These are phyloP conservation scores for Sarocladium strictum DNA, from an alignment of 2,329 filamentous ascomycete species.

Conservation along the genomic window DNA sequence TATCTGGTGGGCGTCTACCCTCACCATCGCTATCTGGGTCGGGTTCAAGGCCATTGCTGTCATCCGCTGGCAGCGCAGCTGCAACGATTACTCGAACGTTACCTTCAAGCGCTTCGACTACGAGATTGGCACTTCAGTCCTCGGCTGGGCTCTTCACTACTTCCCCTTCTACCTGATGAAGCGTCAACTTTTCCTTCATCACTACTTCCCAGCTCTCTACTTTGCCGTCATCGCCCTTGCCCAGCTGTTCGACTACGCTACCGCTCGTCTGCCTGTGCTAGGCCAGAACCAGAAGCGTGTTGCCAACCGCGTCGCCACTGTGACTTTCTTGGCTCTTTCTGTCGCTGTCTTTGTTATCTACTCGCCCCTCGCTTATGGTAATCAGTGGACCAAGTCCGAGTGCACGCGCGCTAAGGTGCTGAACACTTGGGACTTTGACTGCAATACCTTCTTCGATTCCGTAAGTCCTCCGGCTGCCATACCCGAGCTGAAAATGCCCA, in stretches of 20 bases:
- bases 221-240: conserved; percentile 87
- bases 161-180: conserved; percentile 99
- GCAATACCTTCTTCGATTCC: conserved; percentile 81
- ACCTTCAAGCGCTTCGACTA: conserved; percentile 97
- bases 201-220: conserved; percentile 96
- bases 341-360: conserved; percentile 78
- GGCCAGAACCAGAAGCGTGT: conserved; percentile 61
- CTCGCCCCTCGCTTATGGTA: conserved; percentile 86
- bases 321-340: conserved; percentile 67
- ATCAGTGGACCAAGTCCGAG: conserved; percentile 83
- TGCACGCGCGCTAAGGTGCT: conserved; percentile 87
- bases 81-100: conserved; percentile 72
- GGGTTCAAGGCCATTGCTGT: conserved; percentile 83
- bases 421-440: conserved; percentile 93
- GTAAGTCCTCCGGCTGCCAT: conserved; percentile 55
- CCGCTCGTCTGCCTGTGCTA: conserved; percentile 63
- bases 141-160: conserved; percentile 97
- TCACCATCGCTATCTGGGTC: conserved; percentile 69
- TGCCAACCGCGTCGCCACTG: conserved; percentile 68
- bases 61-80: conserved; percentile 91
- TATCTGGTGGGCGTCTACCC: conserved; percentile 87
- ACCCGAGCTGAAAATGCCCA: conserved; percentile 29
- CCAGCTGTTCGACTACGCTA: conserved; percentile 82
- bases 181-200: conserved; percentile 94
- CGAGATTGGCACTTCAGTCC: conserved; percentile 81